A percentile compares a stretch with the other conserved stretches of the same genome.
phyloP scores from a whole-genome alignment of 768 basidiomycete species.

The Suillus subluteus region DNA sequence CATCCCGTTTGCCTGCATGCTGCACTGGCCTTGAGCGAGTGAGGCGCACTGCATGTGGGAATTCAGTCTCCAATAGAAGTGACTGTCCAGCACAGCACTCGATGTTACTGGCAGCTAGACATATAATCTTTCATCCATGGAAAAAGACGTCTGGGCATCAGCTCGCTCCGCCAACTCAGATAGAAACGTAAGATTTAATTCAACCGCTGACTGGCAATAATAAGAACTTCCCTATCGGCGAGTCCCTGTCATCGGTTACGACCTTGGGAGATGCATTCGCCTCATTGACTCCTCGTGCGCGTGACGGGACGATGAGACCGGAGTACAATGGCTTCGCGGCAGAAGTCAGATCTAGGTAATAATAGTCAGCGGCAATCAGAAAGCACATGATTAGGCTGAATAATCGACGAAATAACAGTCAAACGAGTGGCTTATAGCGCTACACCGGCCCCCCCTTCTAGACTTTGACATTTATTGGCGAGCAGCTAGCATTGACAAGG shows the following conservation, averaged over 20 bases:
- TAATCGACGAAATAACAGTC: background rate
- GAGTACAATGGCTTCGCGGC: background rate
- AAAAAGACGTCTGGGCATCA: background rate
- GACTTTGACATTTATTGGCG: conserved; percentile 2
- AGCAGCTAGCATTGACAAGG: conserved; percentile 9
- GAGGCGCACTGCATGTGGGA: background rate
- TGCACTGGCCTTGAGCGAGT: background rate
- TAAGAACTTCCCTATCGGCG: background rate
- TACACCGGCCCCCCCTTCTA: background rate
- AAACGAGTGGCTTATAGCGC: background rate
- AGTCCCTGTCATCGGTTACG: background rate
- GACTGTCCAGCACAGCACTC: background rate
- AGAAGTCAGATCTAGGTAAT: background rate
- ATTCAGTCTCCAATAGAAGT: no score
- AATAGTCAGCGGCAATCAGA: background rate
- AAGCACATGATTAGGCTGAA: background rate
- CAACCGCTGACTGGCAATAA: background rate
- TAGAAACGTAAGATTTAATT: background rate
- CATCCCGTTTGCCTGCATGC: background rate
- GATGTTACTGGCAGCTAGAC: background rate
- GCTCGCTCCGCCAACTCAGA: background rate
- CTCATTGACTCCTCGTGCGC: background rate
- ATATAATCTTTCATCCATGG: background rate
- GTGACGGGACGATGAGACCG: background rate
- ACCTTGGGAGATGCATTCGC: background rate